Evolutionary conservation across 1,139 yeast genomes (phyloP), one percentile per base, ranked within the genome.

Genomic region (Hansenula anomala): DNA sequence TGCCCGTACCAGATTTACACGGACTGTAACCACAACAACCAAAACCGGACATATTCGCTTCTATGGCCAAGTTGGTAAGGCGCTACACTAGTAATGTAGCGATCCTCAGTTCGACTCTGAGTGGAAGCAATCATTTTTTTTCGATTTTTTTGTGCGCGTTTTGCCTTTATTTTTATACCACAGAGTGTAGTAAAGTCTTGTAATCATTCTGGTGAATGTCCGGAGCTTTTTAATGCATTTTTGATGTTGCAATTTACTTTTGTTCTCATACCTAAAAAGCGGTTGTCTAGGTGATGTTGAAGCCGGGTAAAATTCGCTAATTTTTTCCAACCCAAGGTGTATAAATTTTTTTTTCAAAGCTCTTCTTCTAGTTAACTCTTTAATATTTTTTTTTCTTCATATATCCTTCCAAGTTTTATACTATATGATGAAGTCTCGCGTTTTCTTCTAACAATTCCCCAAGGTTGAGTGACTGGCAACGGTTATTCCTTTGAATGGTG

Each of bases 81-180:
- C 86, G 81, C 81, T 78, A 77, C 86, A 79, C 86, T 79, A 79
- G 85, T 79, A 79, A 79, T 79, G 86, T 77, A 79, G 82, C 79
- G 86, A 79, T 79, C 86, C 78, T 76, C 84, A 79, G 86, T 79
- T 79, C 86, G 80, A 79, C 68, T 78, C 84, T 78, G 83, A 78
- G 75, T 75, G 79, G 73, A 75, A 80, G 83, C 84, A 78, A 49
- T 51, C 51, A 16, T 31, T 22, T 28, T 20, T 35, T 28, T 35
- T 35, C 22, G 28, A 11, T 24, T 25, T 25, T 25, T 25, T 13
- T 6, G 10, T 11, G 10, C 4, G 16, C 10, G n/a, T 24, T 10
- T 24, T 13, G 4, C 13, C 13, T 24, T 24, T 24, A 11, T 24
- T 6, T 7, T n/a, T n/a, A n/a, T n/a, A n/a, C n/a, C n/a, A n/a